A percentile compares a stretch with the other conserved stretches of the same genome.
Conservation (phyloP, 345 rosid species). For the Geranium brycei region DNA sequence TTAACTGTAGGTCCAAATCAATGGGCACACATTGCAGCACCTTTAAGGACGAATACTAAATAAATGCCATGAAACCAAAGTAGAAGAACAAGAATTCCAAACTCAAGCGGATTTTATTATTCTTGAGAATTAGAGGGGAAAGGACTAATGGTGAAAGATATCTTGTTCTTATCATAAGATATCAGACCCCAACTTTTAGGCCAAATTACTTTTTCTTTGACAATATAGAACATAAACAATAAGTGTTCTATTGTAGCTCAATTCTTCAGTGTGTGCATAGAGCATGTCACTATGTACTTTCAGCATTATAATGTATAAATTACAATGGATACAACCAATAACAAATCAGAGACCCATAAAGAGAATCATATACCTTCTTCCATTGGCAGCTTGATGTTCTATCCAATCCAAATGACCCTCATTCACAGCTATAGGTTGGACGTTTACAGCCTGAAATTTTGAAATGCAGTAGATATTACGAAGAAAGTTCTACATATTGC, state of each 20-base stretch:
- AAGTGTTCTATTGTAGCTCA: not conserved
- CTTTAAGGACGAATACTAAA: not conserved
- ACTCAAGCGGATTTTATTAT: not conserved
- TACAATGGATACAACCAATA: not conserved
- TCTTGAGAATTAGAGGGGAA: not conserved
- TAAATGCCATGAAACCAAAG: not conserved
- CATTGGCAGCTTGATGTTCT: slow-evolving; percentile 72
- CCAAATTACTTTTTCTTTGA: no score
- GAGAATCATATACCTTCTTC: slow-evolving; percentile 48
- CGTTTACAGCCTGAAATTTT: slow-evolving; percentile 24
- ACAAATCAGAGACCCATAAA: not conserved
- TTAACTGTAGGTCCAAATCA: not conserved
- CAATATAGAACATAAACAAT: not conserved
- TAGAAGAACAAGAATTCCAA: not conserved
- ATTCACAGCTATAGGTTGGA: slow-evolving; percentile 31
- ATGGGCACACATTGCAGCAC: not conserved
- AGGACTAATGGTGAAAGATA: not conserved
- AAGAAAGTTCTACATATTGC: slow-evolving; percentile 4
- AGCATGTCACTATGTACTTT: not conserved
- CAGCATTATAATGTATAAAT: not conserved
- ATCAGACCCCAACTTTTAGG: not conserved
- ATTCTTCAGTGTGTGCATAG: not conserved
- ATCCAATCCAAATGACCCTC: slow-evolving; percentile 56
- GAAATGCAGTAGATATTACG: not conserved
- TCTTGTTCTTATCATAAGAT: not conserved